These are phyloP conservation scores for Aspergillus quadrilineatus DNA, from an alignment of 2,329 filamentous ascomycete genomes.

Conservation along the genomic window DNA sequence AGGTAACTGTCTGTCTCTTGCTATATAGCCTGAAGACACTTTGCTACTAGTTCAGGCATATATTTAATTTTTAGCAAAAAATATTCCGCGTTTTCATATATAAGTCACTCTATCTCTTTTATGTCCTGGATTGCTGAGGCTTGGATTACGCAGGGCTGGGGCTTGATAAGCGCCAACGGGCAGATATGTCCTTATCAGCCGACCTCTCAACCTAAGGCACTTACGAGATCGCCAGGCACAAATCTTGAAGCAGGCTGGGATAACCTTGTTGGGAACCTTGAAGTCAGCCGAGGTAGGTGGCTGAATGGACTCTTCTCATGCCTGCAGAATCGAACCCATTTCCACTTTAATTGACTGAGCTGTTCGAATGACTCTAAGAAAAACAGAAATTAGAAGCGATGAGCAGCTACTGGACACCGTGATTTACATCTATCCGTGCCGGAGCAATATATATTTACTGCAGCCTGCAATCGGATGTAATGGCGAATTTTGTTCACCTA, in stretches of 20 bases:
- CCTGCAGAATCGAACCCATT: too few relatives aligned
- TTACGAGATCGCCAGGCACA: neutral
- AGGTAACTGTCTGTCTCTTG: neutral
- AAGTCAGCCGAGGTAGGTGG: neutral
- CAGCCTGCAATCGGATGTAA: too few relatives aligned
- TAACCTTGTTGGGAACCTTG: neutral
- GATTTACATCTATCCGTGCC: too few relatives aligned
- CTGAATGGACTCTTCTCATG: neutral
- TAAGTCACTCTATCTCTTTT: too few relatives aligned
- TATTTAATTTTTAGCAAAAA: neutral
- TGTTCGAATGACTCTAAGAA: too few relatives aligned
- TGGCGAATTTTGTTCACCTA: too few relatives aligned
- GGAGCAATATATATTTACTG: too few relatives aligned
- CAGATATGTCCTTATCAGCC: neutral
- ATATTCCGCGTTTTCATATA: neutral
- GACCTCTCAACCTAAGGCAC: neutral
- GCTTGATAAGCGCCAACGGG: slow-evolving; percentile 8
- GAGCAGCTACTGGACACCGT: too few relatives aligned
- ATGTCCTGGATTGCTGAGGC: neutral
- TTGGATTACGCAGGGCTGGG: slow-evolving; percentile 2
- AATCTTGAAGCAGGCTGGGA: neutral
- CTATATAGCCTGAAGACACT: too few relatives aligned
- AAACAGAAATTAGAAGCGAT: too few relatives aligned
- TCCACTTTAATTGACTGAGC: too few relatives aligned
- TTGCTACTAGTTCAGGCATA: neutral